Evolutionary conservation across 768 basidiomycete genomes (phyloP).

Genomic region (Mycena olivaceomarginata): DNA sequence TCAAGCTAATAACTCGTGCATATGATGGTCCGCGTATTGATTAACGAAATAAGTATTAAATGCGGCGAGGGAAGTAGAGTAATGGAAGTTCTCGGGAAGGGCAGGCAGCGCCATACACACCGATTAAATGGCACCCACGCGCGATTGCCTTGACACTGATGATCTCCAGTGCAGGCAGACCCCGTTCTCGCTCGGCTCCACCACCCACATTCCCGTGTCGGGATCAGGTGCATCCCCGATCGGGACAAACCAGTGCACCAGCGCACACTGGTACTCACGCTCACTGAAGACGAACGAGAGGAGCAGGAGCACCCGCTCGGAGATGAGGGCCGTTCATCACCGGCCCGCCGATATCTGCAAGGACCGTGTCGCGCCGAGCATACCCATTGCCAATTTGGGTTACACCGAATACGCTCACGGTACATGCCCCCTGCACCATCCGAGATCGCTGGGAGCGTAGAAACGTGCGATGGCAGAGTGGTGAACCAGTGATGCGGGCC

Average conservation of each 20-base stretch:
- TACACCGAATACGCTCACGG: conserved; percentile 50
- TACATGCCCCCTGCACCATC: conserved; percentile 46
- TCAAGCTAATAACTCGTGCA: conserved; percentile 43
- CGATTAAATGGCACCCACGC: too few relatives aligned
- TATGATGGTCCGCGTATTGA: conserved; percentile 56
- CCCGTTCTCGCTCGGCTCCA: conserved; percentile 45
- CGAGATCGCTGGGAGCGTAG: conserved; percentile 14
- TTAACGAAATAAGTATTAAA: conserved; percentile 54
- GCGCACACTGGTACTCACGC: conserved; percentile 45
- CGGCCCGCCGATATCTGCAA: conserved; percentile 48
- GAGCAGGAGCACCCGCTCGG: conserved; percentile 52
- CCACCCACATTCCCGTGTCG: conserved; percentile 57
- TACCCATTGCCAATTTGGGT: conserved; percentile 48
- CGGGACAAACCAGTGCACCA: conserved; percentile 53
- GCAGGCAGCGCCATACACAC: conserved; percentile 48
- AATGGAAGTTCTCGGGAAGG: conserved; percentile 46
- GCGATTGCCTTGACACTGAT: too few relatives aligned
- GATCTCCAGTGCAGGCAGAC: conserved; percentile 36
- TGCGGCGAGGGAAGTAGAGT: conserved; percentile 46
- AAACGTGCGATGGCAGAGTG: conserved; percentile 20
- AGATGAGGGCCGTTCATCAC: conserved; percentile 51
- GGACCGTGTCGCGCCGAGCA: conserved; percentile 50
- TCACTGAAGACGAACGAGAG: conserved; percentile 52
- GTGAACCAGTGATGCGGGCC: conserved; percentile 10
- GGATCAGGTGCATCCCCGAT: conserved; percentile 44